Conservation (phyloP, 2,329 filamentous ascomycete genomes). For the Pseudogymnoascus sp. region DNA sequence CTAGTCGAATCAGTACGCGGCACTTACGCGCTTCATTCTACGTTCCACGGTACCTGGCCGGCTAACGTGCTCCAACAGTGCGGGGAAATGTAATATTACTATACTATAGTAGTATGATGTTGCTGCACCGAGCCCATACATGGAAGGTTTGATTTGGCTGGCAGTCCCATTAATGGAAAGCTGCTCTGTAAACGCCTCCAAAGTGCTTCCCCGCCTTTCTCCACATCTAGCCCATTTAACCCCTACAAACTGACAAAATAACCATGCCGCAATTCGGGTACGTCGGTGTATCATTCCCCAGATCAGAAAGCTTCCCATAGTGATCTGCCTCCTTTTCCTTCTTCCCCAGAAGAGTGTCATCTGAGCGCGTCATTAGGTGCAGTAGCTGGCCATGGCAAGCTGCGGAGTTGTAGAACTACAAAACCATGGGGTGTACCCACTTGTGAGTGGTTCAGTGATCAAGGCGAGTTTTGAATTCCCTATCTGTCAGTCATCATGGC, state of each 20-base stretch:
- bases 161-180: not conserved
- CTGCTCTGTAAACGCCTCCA: not conserved
- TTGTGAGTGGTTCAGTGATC: not conserved
- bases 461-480: not conserved
- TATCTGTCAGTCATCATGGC: slow-evolving; percentile 1
- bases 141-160: not conserved
- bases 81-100: slow-evolving; percentile 1
- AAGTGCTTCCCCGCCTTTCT: not conserved
- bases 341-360: not conserved
- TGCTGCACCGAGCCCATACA: not conserved
- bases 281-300: not conserved
- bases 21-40: not conserved
- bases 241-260: not conserved
- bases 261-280: not conserved
- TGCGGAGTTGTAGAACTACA: not conserved
- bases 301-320: not conserved
- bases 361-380: not conserved
- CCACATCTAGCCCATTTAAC: not conserved
- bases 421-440: not conserved
- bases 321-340: not conserved
- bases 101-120: not conserved
- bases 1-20: not conserved
- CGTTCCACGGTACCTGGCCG: not conserved
- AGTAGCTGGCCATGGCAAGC: not conserved
- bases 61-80: not conserved